These are phyloP conservation scores for Clonostachys solani DNA, from an alignment of 2,329 filamentous ascomycete species.

Conservation along the genomic window DNA sequence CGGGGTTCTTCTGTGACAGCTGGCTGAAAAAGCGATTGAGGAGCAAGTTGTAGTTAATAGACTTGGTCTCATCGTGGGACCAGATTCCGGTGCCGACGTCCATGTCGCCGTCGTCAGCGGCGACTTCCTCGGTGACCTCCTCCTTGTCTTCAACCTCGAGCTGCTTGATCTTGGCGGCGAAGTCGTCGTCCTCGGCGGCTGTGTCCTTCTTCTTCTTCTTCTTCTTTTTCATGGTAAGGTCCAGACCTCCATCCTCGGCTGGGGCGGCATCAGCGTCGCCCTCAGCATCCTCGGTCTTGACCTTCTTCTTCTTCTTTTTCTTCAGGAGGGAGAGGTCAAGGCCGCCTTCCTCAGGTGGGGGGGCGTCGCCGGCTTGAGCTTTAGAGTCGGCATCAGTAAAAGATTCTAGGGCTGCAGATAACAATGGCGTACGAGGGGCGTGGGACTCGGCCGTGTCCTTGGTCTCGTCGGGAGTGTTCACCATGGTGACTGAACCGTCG, in stretches of 20 bases:
- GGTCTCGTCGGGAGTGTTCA: slow-evolving; percentile 67
- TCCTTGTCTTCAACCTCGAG: slow-evolving; percentile 62
- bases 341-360: slow-evolving; percentile 43
- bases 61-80: slow-evolving; percentile 72
- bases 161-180: slow-evolving; percentile 57
- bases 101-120: slow-evolving; percentile 70
- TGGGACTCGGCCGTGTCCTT: slow-evolving; percentile 82
- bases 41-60: slow-evolving; percentile 81
- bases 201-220: slow-evolving; percentile 66
- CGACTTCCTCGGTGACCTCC: slow-evolving; percentile 40
- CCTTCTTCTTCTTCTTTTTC: slow-evolving; percentile 73
- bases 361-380: slow-evolving; percentile 38
- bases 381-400: slow-evolving; percentile 46
- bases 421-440: slow-evolving; percentile 61
- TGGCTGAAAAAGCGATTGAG: slow-evolving; percentile 92
- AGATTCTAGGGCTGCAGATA: slow-evolving; percentile 48
- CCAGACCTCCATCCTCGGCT: slow-evolving; percentile 44
- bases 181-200: slow-evolving; percentile 58
- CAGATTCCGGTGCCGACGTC: slow-evolving; percentile 87
- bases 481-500: slow-evolving; percentile 79
- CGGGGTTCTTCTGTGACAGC: slow-evolving; percentile 92
- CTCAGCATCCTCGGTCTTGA: slow-evolving; percentile 27
- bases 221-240: slow-evolving; percentile 66
- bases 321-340: slow-evolving; percentile 65
- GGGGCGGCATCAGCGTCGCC: slow-evolving; percentile 44